Base-by-base conservation (phyloP, 345 rosid genomes). In the Adansonia digitata region DNA sequence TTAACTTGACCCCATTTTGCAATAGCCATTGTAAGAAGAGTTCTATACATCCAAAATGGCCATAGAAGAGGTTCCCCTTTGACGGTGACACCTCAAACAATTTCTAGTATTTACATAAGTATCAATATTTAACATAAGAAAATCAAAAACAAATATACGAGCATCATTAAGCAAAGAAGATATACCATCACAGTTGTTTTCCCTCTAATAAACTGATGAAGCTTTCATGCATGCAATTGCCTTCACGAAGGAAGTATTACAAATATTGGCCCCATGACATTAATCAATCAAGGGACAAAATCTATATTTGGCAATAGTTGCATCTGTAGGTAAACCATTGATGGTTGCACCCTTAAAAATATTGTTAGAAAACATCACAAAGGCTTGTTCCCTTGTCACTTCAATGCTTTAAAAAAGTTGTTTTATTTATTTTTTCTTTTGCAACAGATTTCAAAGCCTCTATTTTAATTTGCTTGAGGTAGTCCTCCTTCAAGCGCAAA, bases 261-360 rank as follows among this genome's bases (percentile, higher is more conserved):
- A 97, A 83, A 94, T 94, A 82, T 94, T 97, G 51, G 98, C 98
- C 60, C 98, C 97, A 75, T 98, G 98, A 77, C 98, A 94, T 74
- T 92, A 80, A 83, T 94, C 98, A 51, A 92, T 92, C 85, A 92
- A 80, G 46, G 97, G 97, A 17, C 98, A 97, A 74, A 97, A 94
- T 85, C 98, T 88, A 77, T 92, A 94, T 39, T 92, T 97, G 5
- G 97, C 91, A 76, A 92, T 92, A 66, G 97, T 92, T 80, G 91
- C 88, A 85, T 91, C 97, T 2, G 80, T 87, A 69, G 97, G 93
- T 79, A 94, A 88, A 40, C 83, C 97, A 3, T 78, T 88, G 82
- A 94, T 94, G 83, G 92, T 88, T 80, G 92, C 98, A 75, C 88
- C 88, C 97, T 92, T 94, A 76, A 94, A 94, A 24, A 73, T 85